Evolutionary conservation across 805 yeast species (phyloP), one percentile per base, ranked within the genome.

Genomic region (Candida vaughaniae): DNA sequence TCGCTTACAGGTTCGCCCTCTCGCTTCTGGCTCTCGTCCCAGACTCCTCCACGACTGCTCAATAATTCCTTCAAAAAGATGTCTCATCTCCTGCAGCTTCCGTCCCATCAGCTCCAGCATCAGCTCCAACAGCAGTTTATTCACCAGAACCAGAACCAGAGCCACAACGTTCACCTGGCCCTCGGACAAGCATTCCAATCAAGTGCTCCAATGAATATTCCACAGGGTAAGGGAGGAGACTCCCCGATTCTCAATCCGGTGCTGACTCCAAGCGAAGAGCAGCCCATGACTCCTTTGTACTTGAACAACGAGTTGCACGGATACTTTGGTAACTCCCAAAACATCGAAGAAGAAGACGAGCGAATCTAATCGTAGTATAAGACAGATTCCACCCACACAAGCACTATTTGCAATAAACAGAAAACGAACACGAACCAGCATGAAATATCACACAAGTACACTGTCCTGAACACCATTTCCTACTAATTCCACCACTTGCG

Each of bases 1-100:
- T 73, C 79, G 4, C 33, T 76, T 11, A 72, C 74, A 2, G 78
- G 77, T 5, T 74, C 80, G 0, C 82, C 82, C 1, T 74, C 80
- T 4, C 54, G 75, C 33, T 75, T 77, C 43, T 71, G 76, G 68
- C 55, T 77, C 30, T 62, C 69, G n/a, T 66, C 73, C 15, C 72
- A 71, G 35, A 73, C 81, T 0, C 81, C 81, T 1, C 80, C 81
- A 12, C 50, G 48, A 44, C 60, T 60, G 22, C 55, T 42, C 38
- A 55, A 47, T 17, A 54, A 44, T 18, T 53, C 58, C 12, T 32
- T 46, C 42, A 38, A 45, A 48, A 36, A 55, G 45, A 25, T 48
- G 52, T 6, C 42, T 53, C 15, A 38, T 46, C 31, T 55, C 42
- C 9, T 30, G n/a, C 26, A 18, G 4, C 14, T 35, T 39, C 39